phyloP scores from a whole-genome alignment of 2,329 filamentous ascomycete genomes.

The Exophiala lecanii-corni region DNA sequence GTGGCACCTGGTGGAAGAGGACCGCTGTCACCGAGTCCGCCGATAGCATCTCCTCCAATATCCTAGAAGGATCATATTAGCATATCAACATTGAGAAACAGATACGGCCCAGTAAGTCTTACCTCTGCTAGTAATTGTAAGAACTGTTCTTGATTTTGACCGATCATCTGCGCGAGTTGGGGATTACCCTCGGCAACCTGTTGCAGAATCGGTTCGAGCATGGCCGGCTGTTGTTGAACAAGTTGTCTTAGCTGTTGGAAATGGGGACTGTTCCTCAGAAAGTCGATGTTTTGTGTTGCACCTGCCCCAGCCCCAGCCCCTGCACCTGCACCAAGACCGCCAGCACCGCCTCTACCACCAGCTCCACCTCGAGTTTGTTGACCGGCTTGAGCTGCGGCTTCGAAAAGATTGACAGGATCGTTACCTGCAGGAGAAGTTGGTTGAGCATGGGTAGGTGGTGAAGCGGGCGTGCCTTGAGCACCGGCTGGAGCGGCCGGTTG shows the following conservation, averaged over 20 bases:
- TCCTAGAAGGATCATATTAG: constrained; percentile 43
- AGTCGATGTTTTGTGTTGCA: constrained; percentile 70
- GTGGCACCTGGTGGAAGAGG: constrained; percentile 83
- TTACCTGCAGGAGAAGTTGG: constrained; percentile 41
- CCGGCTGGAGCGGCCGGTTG: constrained; percentile 28
- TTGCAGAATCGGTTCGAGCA: constrained; percentile 97
- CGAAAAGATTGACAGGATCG: constrained; percentile 80
- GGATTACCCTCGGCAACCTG: constrained; percentile 94
- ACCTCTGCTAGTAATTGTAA: constrained; percentile 77
- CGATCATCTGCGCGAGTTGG: constrained; percentile 86
- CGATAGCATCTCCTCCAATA: constrained; percentile 65
- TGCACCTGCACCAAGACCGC: constrained; percentile 34
- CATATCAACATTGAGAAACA: constrained; percentile 4
- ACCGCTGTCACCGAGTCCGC: constrained; percentile 34
- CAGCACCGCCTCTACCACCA: constrained; percentile 27
- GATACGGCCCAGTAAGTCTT: background rate
- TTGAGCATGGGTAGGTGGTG: constrained; percentile 35
- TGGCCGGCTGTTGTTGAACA: constrained; percentile 94
- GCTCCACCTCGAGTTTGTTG: constrained; percentile 37
- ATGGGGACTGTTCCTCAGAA: constrained; percentile 89
- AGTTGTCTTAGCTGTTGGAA: constrained; percentile 97
- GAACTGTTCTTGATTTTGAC: constrained; percentile 88
- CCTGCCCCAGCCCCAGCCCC: constrained; percentile 40
- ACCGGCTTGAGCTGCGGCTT: constrained; percentile 76
- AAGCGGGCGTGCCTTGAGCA: constrained; percentile 24